Base-by-base conservation (phyloP, 2,329 filamentous ascomycete species). In the Aspergillus sp. region DNA sequence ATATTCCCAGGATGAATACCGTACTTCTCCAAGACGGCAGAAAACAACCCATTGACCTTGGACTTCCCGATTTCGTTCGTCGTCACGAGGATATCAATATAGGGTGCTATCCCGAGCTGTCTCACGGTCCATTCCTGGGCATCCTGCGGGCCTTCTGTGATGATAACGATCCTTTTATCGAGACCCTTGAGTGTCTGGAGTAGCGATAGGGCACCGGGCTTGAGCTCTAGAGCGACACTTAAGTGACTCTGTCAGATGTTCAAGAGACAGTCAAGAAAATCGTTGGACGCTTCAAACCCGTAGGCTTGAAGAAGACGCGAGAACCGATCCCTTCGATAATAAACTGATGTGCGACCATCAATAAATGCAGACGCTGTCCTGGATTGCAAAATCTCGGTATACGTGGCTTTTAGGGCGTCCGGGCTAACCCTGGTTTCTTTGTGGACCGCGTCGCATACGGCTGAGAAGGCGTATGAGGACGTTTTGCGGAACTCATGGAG, bases 121-220 rank as follows among this genome's bases (percentile, higher is more conserved):
- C 54, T 41, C 1, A 73, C 38, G 0, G 73, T 72, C 55, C 72
- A 67, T 50, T 71, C 61, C 45, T 77, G 73, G 2, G 71, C 66
- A 55, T 76, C 73, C 35, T 71, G 64, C 0, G 71, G 73, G 0
- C 73, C 72, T 51, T 77, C 73, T 0, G 73, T 75, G 1, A 76
- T 62, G 12, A 76, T 52, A 0, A 64, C 61, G 3, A 75, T 58
- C n/a, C 63, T 71, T 51, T 72, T 71, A 0, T 64, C 63, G 0
- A 59, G 51, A 0, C 30, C 7, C 43, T 63, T 67, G 2, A 75
- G 52, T 1, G 51, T 53, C 4, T 53, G 32, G 0, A 76, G 53
- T 1, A 76, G 51, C 0, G 57, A 44, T 3, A 66, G 9, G 0
- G 67, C 69, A 0, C 71, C 71, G 1, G 51, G 29, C 43, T 75